Base-by-base conservation (phyloP, 1,284 basidiomycete genomes). In the Fomitopsis pinicola region DNA sequence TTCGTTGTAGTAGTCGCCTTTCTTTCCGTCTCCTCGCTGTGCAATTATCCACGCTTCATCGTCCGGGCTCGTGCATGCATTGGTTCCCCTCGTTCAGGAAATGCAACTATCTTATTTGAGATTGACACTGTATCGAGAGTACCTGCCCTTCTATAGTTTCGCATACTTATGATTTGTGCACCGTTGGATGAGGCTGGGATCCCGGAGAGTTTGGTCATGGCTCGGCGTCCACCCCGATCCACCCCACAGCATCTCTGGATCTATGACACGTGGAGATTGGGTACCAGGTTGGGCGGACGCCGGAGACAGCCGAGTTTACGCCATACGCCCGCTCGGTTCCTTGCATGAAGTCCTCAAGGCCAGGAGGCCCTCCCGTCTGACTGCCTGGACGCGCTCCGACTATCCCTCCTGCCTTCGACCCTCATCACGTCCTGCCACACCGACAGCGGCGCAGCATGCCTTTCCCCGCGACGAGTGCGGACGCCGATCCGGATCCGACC, bases 401-500 rank as follows among this genome's bases (percentile, higher is more conserved):
- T 60, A 45, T 46, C 48, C 60, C 57, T 61, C 57, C 58, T 60
- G 44, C 48, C 40, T 40, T 45, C 60, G 35, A 57, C 59, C 35
- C 59, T 48, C 36, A 55, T 22, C 38, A 19, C 38, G 40, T 58
- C 44, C 33, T 33, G 56, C 50, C 45, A 50, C 26, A 26, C 28
- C 14, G 26, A 30, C 48, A 30, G 48, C 48, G 48, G 26, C 58
- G 22, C 55, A 30, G 42, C 59, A 79, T 79, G 74, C 79, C 86
- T 70, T 82, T 86, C 70, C 80, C 84, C 57, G 77, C 83, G 63
- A 76, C 79, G 30, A 54, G 36, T 67, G 76, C 78, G 19, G 84
- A 87, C 69, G 76, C 80, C 19, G 86, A 89, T 72, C 82, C 86
- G 12, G 82, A 91, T 71, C 86, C 88, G 12, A 89, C 87, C 1